These are phyloP conservation scores for Cyberlindnera bimundalis DNA, from an alignment of 805 yeast genomes.

Conservation along the genomic window DNA sequence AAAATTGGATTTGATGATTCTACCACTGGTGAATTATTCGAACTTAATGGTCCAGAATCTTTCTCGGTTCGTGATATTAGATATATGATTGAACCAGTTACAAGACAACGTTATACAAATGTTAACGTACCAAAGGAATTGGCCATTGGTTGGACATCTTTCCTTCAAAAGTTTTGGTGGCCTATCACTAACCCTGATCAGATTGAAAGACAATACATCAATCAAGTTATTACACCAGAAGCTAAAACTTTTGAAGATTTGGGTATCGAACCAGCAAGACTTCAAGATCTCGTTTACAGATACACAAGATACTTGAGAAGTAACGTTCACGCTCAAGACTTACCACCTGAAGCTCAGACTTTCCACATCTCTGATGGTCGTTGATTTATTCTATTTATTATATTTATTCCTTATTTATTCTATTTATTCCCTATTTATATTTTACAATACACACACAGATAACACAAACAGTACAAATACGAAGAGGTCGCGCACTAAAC, in stretches of 20 bases:
- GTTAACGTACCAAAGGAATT: slow-evolving; percentile 38
- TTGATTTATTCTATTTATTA: neutral
- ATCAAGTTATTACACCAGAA: slow-evolving; percentile 57
- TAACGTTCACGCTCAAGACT: slow-evolving; percentile 35
- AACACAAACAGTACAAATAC: no score
- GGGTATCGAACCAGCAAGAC: slow-evolving; percentile 57
- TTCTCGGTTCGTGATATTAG: slow-evolving; percentile 61
- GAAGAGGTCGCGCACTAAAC: no score
- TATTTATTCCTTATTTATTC: slow-evolving; percentile 21
- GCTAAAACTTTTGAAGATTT: slow-evolving; percentile 68
- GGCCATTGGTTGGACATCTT: slow-evolving; percentile 34
- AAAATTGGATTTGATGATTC: slow-evolving; percentile 77
- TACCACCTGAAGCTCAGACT: slow-evolving; percentile 39
- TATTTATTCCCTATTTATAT: no score
- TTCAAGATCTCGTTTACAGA: slow-evolving; percentile 46
- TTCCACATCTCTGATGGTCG: slow-evolving; percentile 12
- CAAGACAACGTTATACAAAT: slow-evolving; percentile 38
- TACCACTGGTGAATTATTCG: slow-evolving; percentile 72
- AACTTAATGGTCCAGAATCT: slow-evolving; percentile 69
- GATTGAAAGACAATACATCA: slow-evolving; percentile 65
- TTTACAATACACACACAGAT: no score
- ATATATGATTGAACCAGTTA: slow-evolving; percentile 64
- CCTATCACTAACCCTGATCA: slow-evolving; percentile 61
- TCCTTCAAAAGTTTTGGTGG: slow-evolving; percentile 41
- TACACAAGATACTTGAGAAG: slow-evolving; percentile 38